A percentile compares a stretch with the other conserved stretches of the same genome.
phyloP scores from a whole-genome alignment of 805 yeast species.

The Kuraishia floccosa region DNA sequence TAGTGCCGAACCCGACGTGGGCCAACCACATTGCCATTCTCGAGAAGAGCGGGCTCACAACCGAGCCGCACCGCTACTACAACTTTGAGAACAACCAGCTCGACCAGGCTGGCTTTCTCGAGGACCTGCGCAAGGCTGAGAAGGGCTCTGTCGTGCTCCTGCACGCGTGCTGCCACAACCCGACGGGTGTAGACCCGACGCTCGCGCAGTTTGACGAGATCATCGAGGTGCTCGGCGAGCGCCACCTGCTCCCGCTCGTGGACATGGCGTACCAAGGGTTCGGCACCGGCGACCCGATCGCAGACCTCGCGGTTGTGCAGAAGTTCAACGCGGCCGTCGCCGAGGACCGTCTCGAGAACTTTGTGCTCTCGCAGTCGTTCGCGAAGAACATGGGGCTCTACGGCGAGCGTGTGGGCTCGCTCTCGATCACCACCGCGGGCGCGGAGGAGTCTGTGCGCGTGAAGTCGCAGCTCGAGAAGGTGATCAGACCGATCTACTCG shows the following conservation, averaged over 20 bases:
- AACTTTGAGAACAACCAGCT: constrained; percentile 48
- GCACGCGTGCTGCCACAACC: constrained; percentile 96
- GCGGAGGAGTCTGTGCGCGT: constrained; percentile 36
- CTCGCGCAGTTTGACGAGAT: constrained; percentile 72
- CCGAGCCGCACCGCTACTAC: constrained; percentile 62
- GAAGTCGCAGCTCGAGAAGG: constrained; percentile 62
- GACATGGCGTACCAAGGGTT: constrained; percentile 97
- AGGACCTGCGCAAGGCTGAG: constrained; percentile 42
- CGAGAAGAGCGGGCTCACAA: constrained; percentile 55
- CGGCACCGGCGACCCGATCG: constrained; percentile 71
- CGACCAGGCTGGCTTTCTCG: constrained; percentile 52
- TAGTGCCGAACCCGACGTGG: constrained; percentile 89
- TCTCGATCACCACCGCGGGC: constrained; percentile 50
- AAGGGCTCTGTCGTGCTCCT: constrained; percentile 58
- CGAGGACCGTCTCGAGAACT: constrained; percentile 34
- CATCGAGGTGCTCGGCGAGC: constrained; percentile 45
- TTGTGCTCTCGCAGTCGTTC: constrained; percentile 76
- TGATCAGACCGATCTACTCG: constrained; percentile 80
- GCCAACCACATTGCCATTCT: constrained; percentile 83
- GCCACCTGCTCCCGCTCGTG: constrained; percentile 64
- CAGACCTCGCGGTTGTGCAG: constrained; percentile 46
- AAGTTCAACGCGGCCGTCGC: constrained; percentile 30
- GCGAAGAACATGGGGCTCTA: constrained; percentile 93
- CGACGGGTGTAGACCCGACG: constrained; percentile 91
- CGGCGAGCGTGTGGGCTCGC: constrained; percentile 90